phyloP scores from a whole-genome alignment of 2,329 filamentous ascomycete species.

The Akanthomyces dipterigenus region DNA sequence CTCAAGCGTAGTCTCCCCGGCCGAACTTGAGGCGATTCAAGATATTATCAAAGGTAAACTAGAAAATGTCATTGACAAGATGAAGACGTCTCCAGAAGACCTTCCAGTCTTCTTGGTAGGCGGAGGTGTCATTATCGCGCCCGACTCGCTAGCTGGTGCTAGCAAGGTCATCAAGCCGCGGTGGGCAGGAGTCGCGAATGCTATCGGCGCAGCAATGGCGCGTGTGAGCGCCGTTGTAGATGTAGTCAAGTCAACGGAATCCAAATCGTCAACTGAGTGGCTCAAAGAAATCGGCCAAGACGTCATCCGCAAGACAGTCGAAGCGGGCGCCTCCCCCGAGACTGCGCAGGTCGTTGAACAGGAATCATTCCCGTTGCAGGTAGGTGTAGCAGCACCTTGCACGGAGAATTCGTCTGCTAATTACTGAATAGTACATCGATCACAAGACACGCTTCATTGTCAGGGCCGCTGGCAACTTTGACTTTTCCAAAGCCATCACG shows the following conservation, averaged over 20 bases:
- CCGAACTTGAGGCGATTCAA: slow-evolving; percentile 32
- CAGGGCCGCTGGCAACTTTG: slow-evolving; percentile 52
- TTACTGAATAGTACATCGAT: slow-evolving; percentile 35
- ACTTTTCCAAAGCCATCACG: slow-evolving; percentile 25
- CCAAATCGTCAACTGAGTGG: slow-evolving; percentile 29
- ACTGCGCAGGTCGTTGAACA: slow-evolving; percentile 44
- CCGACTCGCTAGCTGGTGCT: slow-evolving; percentile 47
- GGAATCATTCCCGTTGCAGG: slow-evolving; percentile 47
- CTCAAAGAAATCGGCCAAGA: slow-evolving; percentile 32
- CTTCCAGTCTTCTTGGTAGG: slow-evolving; percentile 56
- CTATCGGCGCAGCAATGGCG: slow-evolving; percentile 57
- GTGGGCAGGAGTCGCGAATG: slow-evolving; percentile 56
- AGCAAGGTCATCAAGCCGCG: slow-evolving; percentile 49
- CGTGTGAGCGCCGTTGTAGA: slow-evolving; percentile 50
- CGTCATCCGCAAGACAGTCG: slow-evolving; percentile 37
- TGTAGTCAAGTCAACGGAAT: slow-evolving; percentile 42
- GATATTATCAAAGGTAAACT: slow-evolving; percentile 41
- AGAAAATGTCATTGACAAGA: slow-evolving; percentile 51
- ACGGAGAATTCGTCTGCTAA: slow-evolving; percentile 9
- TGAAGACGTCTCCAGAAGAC: slow-evolving; percentile 56
- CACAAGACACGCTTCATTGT: slow-evolving; percentile 52
- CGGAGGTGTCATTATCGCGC: slow-evolving; percentile 54
- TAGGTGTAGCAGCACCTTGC: slow-evolving; percentile 16
- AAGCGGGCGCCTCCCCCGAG: slow-evolving; percentile 36
- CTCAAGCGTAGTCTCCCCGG: slow-evolving; percentile 22